These are phyloP conservation scores for Globisporangium heterothallicum DNA, from an alignment of 352 stramenopile genomes.

Conservation along the genomic window DNA sequence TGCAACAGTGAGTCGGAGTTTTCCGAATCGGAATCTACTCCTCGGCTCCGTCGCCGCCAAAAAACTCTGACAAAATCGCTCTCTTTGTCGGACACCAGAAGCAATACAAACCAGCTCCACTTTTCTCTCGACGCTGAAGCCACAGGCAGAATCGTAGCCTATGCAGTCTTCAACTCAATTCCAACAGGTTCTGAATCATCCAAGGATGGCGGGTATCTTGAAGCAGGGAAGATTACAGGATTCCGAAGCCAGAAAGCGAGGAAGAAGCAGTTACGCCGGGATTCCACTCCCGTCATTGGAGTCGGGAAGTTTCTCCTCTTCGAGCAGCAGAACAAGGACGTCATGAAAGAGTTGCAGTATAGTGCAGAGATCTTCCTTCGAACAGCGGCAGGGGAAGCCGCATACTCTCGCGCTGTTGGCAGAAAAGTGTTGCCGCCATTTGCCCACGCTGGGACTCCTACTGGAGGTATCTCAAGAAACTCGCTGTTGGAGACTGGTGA, in stretches of 20 bases:
- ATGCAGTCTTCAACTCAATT: constrained; percentile 63
- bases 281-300: constrained; percentile 60
- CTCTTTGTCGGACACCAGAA: constrained; percentile 15
- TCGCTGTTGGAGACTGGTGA: neutral
- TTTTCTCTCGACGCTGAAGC: constrained; percentile 82
- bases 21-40: constrained; percentile 58
- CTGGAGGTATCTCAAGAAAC: neutral
- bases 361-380: constrained; percentile 78
- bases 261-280: constrained; percentile 65
- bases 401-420: constrained; percentile 70
- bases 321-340: constrained; percentile 88
- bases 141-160: constrained; percentile 74
- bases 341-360: constrained; percentile 89
- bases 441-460: neutral
- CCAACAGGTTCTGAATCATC: constrained; percentile 24
- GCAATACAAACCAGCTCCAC: constrained; percentile 58
- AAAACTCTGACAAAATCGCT: constrained; percentile 12
- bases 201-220: constrained; percentile 10
- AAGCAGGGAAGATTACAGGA: constrained; percentile 15
- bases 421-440: constrained; percentile 50
- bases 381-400: constrained; percentile 57
- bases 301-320: constrained; percentile 84
- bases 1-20: constrained; percentile 83
- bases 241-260: constrained; percentile 59
- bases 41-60: constrained; percentile 21